These are phyloP conservation scores for Lactarius indigo DNA, from an alignment of 768 basidiomycete species.

Conservation along the genomic window DNA sequence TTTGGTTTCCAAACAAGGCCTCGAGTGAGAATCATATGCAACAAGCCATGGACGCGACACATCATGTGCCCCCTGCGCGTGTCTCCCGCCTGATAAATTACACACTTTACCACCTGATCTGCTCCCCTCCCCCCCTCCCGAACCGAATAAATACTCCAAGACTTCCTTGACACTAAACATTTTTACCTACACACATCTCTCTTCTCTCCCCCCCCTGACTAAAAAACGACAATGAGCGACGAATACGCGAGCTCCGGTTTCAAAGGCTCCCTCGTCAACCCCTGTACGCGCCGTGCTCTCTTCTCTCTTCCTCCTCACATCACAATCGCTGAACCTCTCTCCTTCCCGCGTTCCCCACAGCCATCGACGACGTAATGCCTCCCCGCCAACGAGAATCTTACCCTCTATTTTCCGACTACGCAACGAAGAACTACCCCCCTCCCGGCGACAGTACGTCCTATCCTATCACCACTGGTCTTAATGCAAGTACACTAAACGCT, in stretches of 20 bases:
- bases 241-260: slow-evolving; percentile 27
- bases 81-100: background rate
- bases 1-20: background rate
- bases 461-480: too few relatives aligned
- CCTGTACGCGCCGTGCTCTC: slow-evolving; percentile 17
- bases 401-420: slow-evolving; percentile 17
- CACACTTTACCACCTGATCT: slow-evolving; percentile 1
- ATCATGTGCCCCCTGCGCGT: background rate
- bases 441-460: slow-evolving; percentile 24
- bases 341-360: background rate
- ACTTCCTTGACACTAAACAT: too few relatives aligned
- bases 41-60: background rate
- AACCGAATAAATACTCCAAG: background rate
- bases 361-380: slow-evolving; percentile 8
- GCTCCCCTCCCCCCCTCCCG: background rate
- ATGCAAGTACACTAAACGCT: too few relatives aligned
- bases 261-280: slow-evolving; percentile 22
- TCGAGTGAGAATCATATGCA: background rate
- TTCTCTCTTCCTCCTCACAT: too few relatives aligned
- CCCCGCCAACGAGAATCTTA: slow-evolving; percentile 11
- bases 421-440: slow-evolving; percentile 25
- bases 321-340: background rate
- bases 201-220: too few relatives aligned
- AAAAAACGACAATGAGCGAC: slow-evolving; percentile 21
- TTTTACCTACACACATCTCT: too few relatives aligned